Conservation (phyloP, 345 rosid species). For the Pistacia integerrima region DNA sequence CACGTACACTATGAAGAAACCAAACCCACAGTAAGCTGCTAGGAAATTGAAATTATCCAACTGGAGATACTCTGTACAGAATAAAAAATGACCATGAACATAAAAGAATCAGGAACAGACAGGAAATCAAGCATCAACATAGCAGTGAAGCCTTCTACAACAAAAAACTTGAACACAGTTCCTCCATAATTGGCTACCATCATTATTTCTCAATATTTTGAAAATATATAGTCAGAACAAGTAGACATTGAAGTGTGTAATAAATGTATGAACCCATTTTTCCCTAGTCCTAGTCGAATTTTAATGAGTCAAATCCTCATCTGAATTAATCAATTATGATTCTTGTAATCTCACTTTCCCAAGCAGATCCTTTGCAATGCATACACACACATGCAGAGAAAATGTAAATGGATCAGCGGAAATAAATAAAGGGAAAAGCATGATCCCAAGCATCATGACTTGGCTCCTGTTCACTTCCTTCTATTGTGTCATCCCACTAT, state of each 20-base stretch:
- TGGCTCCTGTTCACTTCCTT: background rate
- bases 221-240: background rate
- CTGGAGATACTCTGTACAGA: conserved; percentile 18
- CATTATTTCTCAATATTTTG: background rate
- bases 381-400: background rate
- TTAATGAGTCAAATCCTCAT: background rate
- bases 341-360: background rate
- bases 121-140: background rate
- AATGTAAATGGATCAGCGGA: background rate
- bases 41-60: conserved; percentile 9
- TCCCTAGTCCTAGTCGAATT: background rate
- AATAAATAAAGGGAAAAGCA: background rate
- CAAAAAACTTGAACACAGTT: background rate
- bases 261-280: background rate
- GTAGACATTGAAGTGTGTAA: background rate
- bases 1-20: conserved; percentile 8
- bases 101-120: background rate
- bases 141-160: conserved; percentile 2
- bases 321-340: background rate
- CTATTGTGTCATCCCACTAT: background rate
- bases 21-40: conserved; percentile 13
- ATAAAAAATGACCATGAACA: conserved; percentile 1
- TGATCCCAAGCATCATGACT: background rate
- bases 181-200: background rate
- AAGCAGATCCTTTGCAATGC: background rate